Evolutionary conservation across 1,139 yeast species (phyloP).

Genomic region (Taphrina deformans): DNA sequence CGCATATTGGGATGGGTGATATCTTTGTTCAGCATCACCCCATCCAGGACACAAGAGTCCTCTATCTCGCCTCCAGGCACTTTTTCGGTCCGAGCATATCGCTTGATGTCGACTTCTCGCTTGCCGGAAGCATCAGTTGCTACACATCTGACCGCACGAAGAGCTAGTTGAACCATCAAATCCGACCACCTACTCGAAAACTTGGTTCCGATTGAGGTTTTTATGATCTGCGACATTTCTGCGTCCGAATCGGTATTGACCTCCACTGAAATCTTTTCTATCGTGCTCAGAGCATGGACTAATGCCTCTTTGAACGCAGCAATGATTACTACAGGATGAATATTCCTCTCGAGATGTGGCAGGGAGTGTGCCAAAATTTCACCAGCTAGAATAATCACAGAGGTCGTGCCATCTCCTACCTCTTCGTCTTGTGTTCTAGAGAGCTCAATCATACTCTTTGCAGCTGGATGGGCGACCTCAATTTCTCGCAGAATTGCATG

Average conservation of each 20-base stretch:
- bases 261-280: constrained; percentile 78
- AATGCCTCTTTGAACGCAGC: constrained; percentile 91
- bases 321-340: constrained; percentile 94
- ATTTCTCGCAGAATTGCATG: constrained; percentile 89
- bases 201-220: constrained; percentile 94
- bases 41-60: constrained; percentile 83
- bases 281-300: constrained; percentile 83
- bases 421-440: constrained; percentile 98
- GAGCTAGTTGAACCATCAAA: constrained; percentile 84
- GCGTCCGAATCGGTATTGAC: constrained; percentile 80
- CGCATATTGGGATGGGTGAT: constrained; percentile 98
- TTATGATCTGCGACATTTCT: constrained; percentile 82
- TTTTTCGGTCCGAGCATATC: constrained; percentile 91
- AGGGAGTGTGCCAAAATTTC: constrained; percentile 94
- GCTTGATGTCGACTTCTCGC: constrained; percentile 87
- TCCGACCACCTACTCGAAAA: constrained; percentile 89
- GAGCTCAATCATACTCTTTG: constrained; percentile 96
- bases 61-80: constrained; percentile 97
- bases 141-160: constrained; percentile 85
- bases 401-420: constrained; percentile 40
- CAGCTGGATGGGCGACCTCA: constrained; percentile 96
- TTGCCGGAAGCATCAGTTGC: constrained; percentile 60
- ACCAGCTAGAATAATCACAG: constrained; percentile 69
- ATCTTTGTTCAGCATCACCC: constrained; percentile 91
- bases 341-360: constrained; percentile 87